These are phyloP conservation scores for Rhizophlyctis rosea DNA, from an alignment of 192 early-diverging fungal species.

Conservation along the genomic window DNA sequence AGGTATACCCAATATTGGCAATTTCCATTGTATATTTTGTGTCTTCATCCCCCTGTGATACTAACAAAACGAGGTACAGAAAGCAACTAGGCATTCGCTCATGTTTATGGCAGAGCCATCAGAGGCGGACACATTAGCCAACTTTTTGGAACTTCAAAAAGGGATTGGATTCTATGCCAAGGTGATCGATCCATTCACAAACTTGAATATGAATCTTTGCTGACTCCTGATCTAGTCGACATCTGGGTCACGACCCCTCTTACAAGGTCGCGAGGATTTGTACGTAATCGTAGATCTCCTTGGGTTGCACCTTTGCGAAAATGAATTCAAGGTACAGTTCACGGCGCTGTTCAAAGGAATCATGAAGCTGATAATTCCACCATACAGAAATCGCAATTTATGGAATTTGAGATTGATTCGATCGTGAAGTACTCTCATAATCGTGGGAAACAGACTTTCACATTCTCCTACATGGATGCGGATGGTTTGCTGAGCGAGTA, in stretches of 20 bases:
- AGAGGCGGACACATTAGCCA: slow-evolving; percentile 17
- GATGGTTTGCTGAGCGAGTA: slow-evolving; percentile 13
- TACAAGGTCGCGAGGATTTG: slow-evolving; percentile 14
- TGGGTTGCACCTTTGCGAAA: slow-evolving; percentile 20
- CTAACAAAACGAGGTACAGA: too few species aligned
- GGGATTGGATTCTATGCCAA: background rate
- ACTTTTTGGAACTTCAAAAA: slow-evolving; percentile 25
- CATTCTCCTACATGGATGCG: slow-evolving; percentile 14
- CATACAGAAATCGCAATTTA: slow-evolving; percentile 1
- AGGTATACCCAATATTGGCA: too few species aligned
- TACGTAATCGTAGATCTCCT: slow-evolving; percentile 22
- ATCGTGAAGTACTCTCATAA: slow-evolving; percentile 30
- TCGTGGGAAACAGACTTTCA: slow-evolving; percentile 11
- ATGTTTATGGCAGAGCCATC: slow-evolving; percentile 23
- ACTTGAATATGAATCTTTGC: background rate
- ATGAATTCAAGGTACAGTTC: slow-evolving; percentile 8
- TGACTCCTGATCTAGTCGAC: background rate
- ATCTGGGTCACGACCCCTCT: background rate
- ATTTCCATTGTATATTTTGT: too few species aligned
- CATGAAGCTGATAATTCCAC: background rate
- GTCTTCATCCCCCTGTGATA: too few species aligned
- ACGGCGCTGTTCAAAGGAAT: too few species aligned
- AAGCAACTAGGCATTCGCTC: too few species aligned
- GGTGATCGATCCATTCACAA: background rate
- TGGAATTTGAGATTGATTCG: slow-evolving; percentile 17